Evolutionary conservation across 345 rosid species (phyloP).

Genomic region (Trapa incisa): DNA sequence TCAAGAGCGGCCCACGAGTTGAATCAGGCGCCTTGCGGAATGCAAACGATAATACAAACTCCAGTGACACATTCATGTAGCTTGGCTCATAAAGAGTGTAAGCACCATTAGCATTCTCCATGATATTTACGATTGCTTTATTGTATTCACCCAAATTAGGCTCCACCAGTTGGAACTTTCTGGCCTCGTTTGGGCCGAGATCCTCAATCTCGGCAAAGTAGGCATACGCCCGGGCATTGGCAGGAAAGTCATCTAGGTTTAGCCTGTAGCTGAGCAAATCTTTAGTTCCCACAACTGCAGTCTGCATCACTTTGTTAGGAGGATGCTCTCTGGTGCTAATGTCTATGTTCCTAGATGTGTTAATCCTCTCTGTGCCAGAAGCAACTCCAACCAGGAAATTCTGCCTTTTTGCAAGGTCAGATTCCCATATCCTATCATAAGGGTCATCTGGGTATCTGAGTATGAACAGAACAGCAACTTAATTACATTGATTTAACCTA

Average conservation of each 20-base stretch:
- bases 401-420: conserved; percentile 69
- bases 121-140: conserved; percentile 88
- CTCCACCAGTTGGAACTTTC: conserved; percentile 57
- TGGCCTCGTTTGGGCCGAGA: conserved; percentile 48
- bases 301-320: conserved; percentile 95
- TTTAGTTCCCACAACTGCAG: conserved; percentile 83
- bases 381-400: conserved; percentile 86
- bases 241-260: conserved; percentile 91
- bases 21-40: conserved; percentile 74
- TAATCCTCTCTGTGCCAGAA: conserved; percentile 63
- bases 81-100: conserved; percentile 89
- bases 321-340: conserved; percentile 75
- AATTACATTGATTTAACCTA: not conserved
- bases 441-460: conserved; percentile 97
- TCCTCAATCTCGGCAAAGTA: conserved; percentile 92
- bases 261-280: conserved; percentile 63
- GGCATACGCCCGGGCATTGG: conserved; percentile 85
- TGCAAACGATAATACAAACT: conserved; percentile 64
- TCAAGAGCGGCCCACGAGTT: conserved; percentile 69
- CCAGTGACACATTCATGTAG: conserved; percentile 77
- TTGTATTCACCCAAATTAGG: conserved; percentile 69
- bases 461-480: not conserved
- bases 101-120: conserved; percentile 90
- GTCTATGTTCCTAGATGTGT: conserved; percentile 44
- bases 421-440: conserved; percentile 95